These are phyloP conservation scores for Komagataella mondaviorum DNA, from an alignment of 805 yeast genomes.

Conservation along the genomic window DNA sequence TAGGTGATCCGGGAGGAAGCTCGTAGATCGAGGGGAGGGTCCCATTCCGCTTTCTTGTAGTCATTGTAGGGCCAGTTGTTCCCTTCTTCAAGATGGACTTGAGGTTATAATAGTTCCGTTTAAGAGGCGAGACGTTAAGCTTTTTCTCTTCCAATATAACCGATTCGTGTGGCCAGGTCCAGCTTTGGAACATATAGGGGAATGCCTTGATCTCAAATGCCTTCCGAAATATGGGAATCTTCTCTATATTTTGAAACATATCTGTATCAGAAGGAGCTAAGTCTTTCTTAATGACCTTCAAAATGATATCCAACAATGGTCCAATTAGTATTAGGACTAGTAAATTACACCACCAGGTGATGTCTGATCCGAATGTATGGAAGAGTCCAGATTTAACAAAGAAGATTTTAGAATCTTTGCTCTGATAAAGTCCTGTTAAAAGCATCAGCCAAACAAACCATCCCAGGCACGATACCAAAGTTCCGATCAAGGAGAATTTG, in stretches of 20 bases:
- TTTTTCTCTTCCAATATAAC: conserved; percentile 12
- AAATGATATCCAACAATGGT: conserved; percentile 48
- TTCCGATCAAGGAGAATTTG: conserved; percentile 52
- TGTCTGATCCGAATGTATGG: conserved; percentile 63
- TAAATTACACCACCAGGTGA: conserved; percentile 78
- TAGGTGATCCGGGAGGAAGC: conserved; percentile 33
- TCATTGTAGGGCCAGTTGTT: conserved; percentile 15
- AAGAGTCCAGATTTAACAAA: conserved; percentile 60
- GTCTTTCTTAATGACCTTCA: conserved; percentile 41
- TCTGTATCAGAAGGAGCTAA: conserved; percentile 66
- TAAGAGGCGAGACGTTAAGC: conserved; percentile 8
- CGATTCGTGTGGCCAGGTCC: conserved; percentile 43
- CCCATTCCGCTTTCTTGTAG: conserved; percentile 33
- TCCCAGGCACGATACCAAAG: conserved; percentile 65
- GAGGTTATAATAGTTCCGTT: conserved; percentile 10
- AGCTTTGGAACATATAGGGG: conserved; percentile 63
- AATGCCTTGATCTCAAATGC: conserved; percentile 63
- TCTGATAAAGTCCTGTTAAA: conserved; percentile 53
- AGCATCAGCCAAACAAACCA: conserved; percentile 78
- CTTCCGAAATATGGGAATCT: conserved; percentile 49
- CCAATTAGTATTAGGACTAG: conserved; percentile 45
- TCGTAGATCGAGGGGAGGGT: conserved; percentile 33
- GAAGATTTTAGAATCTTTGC: conserved; percentile 42
- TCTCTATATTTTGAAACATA: conserved; percentile 65
- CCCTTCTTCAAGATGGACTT: conserved; percentile 20